Evolutionary conservation across 306 rosid species (phyloP).

Genomic region (Rosa rugosa): DNA sequence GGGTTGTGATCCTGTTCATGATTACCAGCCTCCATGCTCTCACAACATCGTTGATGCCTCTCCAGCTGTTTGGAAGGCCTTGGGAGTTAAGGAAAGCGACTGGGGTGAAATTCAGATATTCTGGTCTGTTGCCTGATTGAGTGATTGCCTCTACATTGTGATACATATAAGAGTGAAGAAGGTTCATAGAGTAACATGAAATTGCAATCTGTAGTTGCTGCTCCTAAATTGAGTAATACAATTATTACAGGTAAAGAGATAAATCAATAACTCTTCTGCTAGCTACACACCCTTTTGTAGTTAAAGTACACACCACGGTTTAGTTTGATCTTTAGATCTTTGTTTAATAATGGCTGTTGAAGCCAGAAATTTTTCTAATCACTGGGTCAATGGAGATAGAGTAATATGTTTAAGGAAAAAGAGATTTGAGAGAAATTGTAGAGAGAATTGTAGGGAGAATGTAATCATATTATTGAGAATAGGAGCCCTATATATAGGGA

Average conservation of each 20-base stretch:
- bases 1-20: too few relatives aligned
- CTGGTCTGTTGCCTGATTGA: neutral
- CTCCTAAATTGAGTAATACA: neutral
- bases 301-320: neutral
- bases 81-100: neutral
- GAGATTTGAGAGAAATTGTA: too few relatives aligned
- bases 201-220: neutral
- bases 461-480: too few relatives aligned
- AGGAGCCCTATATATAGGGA: too few relatives aligned
- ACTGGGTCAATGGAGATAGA: too few relatives aligned
- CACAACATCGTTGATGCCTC: constrained; percentile 40
- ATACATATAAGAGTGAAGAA: too few relatives aligned
- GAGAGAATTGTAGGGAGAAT: too few relatives aligned
- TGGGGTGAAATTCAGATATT: neutral
- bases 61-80: constrained; percentile 19
- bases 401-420: too few relatives aligned
- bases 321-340: neutral
- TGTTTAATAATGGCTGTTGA: too few relatives aligned
- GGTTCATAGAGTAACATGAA: too few relatives aligned
- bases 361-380: too few relatives aligned
- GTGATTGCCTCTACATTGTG: too few relatives aligned
- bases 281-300: neutral
- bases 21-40: constrained; percentile 31
- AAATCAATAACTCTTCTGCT: neutral
- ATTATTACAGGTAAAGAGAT: neutral